These are phyloP conservation scores for Plectosphaerella cucumerina DNA, from an alignment of 2,329 filamentous ascomycete species.

Conservation along the genomic window DNA sequence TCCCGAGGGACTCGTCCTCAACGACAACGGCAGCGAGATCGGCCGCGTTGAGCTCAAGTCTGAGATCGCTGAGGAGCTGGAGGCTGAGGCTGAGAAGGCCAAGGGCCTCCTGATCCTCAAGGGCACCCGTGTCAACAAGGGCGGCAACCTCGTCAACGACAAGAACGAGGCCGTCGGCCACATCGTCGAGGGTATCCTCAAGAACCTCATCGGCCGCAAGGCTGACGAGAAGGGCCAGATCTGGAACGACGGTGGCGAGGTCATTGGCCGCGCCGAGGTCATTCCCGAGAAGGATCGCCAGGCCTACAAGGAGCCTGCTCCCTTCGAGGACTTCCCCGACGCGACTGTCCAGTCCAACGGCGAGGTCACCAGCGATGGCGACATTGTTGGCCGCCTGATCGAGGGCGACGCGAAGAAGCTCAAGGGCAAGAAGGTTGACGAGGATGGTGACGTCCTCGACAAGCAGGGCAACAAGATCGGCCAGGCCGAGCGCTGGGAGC, in stretches of 20 bases:
- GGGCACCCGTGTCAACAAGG: conserved; percentile 54
- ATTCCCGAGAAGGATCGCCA: conserved; percentile 53
- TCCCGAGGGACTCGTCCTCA: conserved; percentile 29
- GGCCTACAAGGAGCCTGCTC: conserved; percentile 39
- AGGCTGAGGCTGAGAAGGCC: conserved; percentile 14
- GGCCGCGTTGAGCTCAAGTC: conserved; percentile 28
- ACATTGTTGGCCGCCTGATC: conserved; percentile 55
- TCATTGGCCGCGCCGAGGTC: conserved; percentile 63
- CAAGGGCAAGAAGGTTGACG: conserved; percentile 61
- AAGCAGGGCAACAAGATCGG: conserved; percentile 64
- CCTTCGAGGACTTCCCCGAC: conserved; percentile 56
- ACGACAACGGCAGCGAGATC: conserved; percentile 29
- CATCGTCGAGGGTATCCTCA: conserved; percentile 58
- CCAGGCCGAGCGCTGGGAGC: conserved; percentile 65
- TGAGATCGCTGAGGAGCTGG: conserved; percentile 22
- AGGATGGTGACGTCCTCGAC: conserved; percentile 66
- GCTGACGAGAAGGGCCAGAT: conserved; percentile 65
- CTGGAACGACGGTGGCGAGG: conserved; percentile 66
- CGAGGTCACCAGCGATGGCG: conserved; percentile 44
- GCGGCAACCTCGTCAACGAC: conserved; percentile 52
- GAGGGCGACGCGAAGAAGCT: conserved; percentile 62
- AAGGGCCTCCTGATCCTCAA: conserved; percentile 47
- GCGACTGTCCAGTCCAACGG: conserved; percentile 51
- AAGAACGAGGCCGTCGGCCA: conserved; percentile 54
- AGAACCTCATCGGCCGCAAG: conserved; percentile 60